phyloP scores from a whole-genome alignment of 257 asterid genomes.

The Jacaranda copaia region DNA sequence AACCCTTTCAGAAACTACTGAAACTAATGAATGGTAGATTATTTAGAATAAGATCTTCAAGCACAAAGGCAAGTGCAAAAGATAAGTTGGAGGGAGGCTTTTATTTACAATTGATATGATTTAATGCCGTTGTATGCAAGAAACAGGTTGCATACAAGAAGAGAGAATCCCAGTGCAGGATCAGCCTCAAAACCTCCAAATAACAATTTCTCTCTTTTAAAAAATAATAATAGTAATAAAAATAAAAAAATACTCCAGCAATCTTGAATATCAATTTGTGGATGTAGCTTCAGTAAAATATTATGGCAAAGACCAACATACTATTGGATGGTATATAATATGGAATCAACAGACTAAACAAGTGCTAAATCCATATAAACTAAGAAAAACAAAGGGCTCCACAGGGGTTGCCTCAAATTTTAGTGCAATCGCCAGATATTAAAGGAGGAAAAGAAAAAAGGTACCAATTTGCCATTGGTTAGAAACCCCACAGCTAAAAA shows the following conservation, averaged over 20 bases:
- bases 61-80: neutral
- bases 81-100: too few relatives aligned
- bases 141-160: too few relatives aligned
- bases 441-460: neutral
- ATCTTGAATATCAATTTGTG: too few relatives aligned
- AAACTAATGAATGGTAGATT: neutral
- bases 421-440: neutral
- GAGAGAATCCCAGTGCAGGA: too few relatives aligned
- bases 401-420: neutral
- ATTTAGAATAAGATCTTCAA: neutral
- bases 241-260: too few relatives aligned
- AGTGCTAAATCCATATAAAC: constrained; percentile 5
- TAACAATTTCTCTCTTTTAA: too few relatives aligned
- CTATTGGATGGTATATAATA: neutral
- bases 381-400: constrained; percentile 5
- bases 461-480: neutral
- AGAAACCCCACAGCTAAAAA: neutral
- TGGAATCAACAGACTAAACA: constrained; percentile 7
- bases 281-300: too few relatives aligned
- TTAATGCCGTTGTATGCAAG: too few relatives aligned
- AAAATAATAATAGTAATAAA: too few relatives aligned
- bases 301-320: constrained; percentile 12
- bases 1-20: neutral
- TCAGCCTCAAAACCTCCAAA: too few relatives aligned
- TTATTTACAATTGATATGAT: too few relatives aligned